Evolutionary conservation across 306 rosid species (phyloP).

Genomic region (Glycyrrhiza uralensis): DNA sequence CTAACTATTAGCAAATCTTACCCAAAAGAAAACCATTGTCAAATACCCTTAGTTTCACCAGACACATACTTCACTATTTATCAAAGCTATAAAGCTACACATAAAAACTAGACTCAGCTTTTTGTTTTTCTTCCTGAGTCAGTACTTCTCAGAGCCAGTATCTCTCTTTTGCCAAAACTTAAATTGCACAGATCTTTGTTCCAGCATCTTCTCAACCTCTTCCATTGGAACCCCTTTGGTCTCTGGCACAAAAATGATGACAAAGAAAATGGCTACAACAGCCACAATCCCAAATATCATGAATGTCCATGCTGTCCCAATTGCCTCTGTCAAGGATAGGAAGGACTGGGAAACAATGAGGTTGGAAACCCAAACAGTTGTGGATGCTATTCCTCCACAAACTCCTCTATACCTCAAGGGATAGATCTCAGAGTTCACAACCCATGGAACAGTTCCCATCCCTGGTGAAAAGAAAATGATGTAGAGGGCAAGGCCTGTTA

Average conservation of each 20-base stretch:
- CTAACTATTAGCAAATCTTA: conserved; percentile 4
- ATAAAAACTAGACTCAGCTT: not conserved
- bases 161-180: conserved; percentile 52
- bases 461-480: conserved; percentile 64
- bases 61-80: not conserved
- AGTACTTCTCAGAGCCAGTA: conserved; percentile 16
- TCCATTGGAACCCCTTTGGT: conserved; percentile 70
- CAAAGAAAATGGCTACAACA: conserved; percentile 49
- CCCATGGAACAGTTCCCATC: conserved; percentile 77
- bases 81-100: not conserved
- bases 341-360: conserved; percentile 63
- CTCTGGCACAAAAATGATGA: conserved; percentile 54
- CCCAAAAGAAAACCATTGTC: not conserved
- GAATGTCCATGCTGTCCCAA: conserved; percentile 64
- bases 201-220: conserved; percentile 64
- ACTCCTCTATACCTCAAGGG: conserved; percentile 56
- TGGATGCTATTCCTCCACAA: conserved; percentile 71
- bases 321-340: conserved; percentile 38
- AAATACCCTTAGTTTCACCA: not conserved
- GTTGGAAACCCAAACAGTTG: conserved; percentile 57
- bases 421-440: conserved; percentile 67
- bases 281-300: conserved; percentile 48
- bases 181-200: conserved; percentile 41
- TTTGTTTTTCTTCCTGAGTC: not conserved
- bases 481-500: conserved; percentile 55